These are phyloP conservation scores for Chlorella sp. DNA, from an alignment of 139 green algal genomes.

Conservation along the genomic window DNA sequence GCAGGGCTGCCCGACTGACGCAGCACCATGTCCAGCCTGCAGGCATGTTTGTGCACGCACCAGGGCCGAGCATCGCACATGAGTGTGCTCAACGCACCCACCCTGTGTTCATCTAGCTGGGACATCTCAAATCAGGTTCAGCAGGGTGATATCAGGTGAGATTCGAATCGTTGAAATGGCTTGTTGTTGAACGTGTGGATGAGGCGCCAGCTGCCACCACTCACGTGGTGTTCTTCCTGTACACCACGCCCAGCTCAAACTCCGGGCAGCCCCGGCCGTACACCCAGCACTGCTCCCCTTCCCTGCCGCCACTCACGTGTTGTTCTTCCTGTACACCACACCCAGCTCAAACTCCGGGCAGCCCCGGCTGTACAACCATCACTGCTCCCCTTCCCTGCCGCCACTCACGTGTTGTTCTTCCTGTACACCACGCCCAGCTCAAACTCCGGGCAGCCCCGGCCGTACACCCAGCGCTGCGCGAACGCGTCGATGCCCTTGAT, in stretches of 20 bases:
- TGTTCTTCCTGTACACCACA: slow-evolving; percentile 1
- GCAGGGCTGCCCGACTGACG: neutral
- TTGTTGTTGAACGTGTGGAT: no score
- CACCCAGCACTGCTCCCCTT: slow-evolving; percentile 36
- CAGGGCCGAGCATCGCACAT: no score
- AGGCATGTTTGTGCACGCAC: no score
- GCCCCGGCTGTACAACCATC: slow-evolving; percentile 31
- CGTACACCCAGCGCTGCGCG: slow-evolving; percentile 36
- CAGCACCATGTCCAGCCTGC: neutral
- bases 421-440: neutral
- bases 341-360: slow-evolving; percentile 9
- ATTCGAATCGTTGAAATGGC: no score
- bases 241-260: slow-evolving; percentile 1
- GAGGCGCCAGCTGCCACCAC: no score
- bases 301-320: no score
- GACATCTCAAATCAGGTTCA: no score
- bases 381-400: no score
- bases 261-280: slow-evolving; percentile 25
- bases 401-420: neutral
- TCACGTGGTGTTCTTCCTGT: neutral
- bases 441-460: slow-evolving; percentile 19
- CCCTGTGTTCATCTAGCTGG: no score
- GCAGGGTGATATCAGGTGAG: no score
- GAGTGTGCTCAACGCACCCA: no score
- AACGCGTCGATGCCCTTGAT: slow-evolving; percentile 28